phyloP scores from a whole-genome alignment of 305 asterid species.

The Petunia hybrid region DNA sequence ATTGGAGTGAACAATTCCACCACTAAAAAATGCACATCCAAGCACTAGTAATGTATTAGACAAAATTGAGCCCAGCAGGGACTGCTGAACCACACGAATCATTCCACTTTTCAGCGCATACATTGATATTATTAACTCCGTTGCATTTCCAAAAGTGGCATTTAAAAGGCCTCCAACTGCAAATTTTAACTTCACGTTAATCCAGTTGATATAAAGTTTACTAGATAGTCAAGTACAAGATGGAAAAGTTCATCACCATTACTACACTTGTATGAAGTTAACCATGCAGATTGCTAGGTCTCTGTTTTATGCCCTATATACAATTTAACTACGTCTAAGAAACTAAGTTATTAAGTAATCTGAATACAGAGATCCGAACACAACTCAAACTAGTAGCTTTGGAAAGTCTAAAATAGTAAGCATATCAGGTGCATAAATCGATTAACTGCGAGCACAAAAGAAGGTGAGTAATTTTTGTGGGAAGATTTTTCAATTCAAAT shows the following conservation, averaged over 20 bases:
- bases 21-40: conserved; percentile 84
- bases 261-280: too few relatives aligned
- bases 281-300: too few relatives aligned
- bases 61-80: conserved; percentile 77
- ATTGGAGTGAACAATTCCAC: conserved; percentile 68
- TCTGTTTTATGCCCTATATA: too few relatives aligned
- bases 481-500: too few relatives aligned
- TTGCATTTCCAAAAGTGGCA: conserved; percentile 93
- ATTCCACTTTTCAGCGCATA: conserved; percentile 71
- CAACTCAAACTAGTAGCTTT: too few relatives aligned
- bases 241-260: not conserved
- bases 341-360: too few relatives aligned
- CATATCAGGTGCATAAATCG: too few relatives aligned
- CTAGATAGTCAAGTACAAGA: not conserved
- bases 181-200: not conserved
- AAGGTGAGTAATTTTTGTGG: too few relatives aligned
- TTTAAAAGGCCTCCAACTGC: conserved; percentile 90
- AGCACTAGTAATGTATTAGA: conserved; percentile 85
- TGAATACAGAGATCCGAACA: too few relatives aligned
- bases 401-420: too few relatives aligned
- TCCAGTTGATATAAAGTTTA: not conserved
- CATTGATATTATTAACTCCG: conserved; percentile 82
- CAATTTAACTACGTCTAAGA: too few relatives aligned
- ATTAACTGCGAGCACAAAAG: too few relatives aligned
- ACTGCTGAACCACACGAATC: conserved; percentile 83